phyloP scores from a whole-genome alignment of 306 rosid genomes.

The Glycine soja region DNA sequence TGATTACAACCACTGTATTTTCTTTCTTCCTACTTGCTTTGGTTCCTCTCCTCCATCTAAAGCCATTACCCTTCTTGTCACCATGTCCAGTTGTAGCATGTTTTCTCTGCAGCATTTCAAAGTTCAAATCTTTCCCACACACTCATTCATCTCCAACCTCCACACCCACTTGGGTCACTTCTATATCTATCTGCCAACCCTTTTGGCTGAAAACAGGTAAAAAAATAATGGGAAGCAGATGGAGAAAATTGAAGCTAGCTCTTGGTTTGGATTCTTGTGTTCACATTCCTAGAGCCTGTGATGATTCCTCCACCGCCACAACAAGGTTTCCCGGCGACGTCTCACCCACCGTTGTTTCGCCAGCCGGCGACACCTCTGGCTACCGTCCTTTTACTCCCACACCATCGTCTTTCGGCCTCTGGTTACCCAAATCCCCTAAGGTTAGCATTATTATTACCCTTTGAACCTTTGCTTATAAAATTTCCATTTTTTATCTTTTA shows the following conservation, averaged over 20 bases:
- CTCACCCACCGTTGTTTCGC: slow-evolving; percentile 51
- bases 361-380: slow-evolving; percentile 49
- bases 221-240: slow-evolving; percentile 69
- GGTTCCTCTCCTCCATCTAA: background rate
- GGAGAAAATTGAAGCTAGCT: slow-evolving; percentile 88
- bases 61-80: background rate
- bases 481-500: background rate
- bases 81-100: slow-evolving; percentile 35
- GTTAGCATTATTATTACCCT: slow-evolving; percentile 48
- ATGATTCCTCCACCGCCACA: slow-evolving; percentile 52
- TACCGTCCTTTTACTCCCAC: slow-evolving; percentile 57
- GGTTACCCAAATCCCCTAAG: slow-evolving; percentile 71
- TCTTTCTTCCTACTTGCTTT: background rate
- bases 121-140: slow-evolving; percentile 26
- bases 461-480: slow-evolving; percentile 11
- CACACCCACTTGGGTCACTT: slow-evolving; percentile 36
- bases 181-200: slow-evolving; percentile 44
- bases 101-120: slow-evolving; percentile 1
- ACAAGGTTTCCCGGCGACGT: slow-evolving; percentile 51
- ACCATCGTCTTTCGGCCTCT: slow-evolving; percentile 73
- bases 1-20: slow-evolving; percentile 1
- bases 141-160: slow-evolving; percentile 37
- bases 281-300: slow-evolving; percentile 66
- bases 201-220: background rate
- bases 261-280: slow-evolving; percentile 70